Base-by-base conservation (phyloP, 208 protist genomes). In the Trichomonas vaginalis region DNA sequence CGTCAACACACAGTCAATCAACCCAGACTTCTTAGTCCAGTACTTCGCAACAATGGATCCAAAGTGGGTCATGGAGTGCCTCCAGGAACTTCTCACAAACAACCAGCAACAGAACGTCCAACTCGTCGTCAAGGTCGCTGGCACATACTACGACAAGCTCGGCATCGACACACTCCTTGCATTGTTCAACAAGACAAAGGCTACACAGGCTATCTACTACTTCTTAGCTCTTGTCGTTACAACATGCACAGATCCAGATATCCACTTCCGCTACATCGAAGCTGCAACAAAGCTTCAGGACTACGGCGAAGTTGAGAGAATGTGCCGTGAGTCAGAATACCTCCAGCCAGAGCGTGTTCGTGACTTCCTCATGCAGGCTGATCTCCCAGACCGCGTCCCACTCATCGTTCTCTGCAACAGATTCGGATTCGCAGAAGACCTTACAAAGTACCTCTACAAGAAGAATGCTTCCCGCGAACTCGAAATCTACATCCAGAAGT, bases 201-300 rank as follows among this genome's bases (percentile, higher is more conserved):
- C 98, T 95, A 99, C 98, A 96, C 98, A 99, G 95, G 98, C 97
- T 15, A 97, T 98, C 9, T 99, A 97, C 96, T 99, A 98, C 97
- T 99, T 99, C 97, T 98, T 99, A 90, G 98, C 98, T 96, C 97
- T 98, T 82, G 97, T 99, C 62, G 98, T 99, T 3, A 98, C 98
- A 46, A 99, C 98, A 97, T 98, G 97, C 10, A 97, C 98, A 79
- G 99, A 99, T 87, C 96, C 98, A 51, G 98, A 99, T 95, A 98
- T 99, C 46, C 99, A 99, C 97, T 99, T 99, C 97, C 99, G 99
- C 97, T 99, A 99, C 97, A 99, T 99, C 96, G 98, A 99, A 97
- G 99, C 99, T 0, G 98, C 98, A 0, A 97, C 98, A 92, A 98
- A 99, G 96, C 39, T 99, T 87, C 98, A 98, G 49, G 98, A 99